Conservation (phyloP, 2,329 filamentous ascomycete species). For the Fusarium scirpi region DNA sequence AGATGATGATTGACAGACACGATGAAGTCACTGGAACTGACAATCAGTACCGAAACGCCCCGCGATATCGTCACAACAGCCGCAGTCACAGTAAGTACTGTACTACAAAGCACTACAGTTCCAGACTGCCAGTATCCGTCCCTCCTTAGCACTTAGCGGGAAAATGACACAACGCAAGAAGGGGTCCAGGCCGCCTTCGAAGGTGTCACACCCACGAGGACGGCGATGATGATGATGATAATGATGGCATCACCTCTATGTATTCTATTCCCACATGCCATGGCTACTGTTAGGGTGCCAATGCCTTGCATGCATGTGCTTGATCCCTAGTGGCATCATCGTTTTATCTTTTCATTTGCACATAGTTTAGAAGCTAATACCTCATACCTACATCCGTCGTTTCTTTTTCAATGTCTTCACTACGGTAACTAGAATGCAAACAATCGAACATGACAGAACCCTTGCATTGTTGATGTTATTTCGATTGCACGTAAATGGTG, state of each 20-base stretch:
- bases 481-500: slow-evolving; percentile 19
- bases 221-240: slow-evolving; percentile 15
- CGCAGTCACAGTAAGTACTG: slow-evolving; percentile 1
- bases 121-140: slow-evolving; percentile 15
- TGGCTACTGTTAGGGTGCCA: slow-evolving; percentile 6
- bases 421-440: background rate
- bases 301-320: slow-evolving; percentile 18
- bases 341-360: slow-evolving; percentile 16
- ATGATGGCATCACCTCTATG: slow-evolving; percentile 38
- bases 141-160: background rate
- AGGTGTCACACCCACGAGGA: slow-evolving; percentile 23
- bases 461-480: slow-evolving; percentile 11
- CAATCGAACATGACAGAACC: slow-evolving; percentile 16
- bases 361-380: slow-evolving; percentile 14
- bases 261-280: slow-evolving; percentile 13
- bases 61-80: slow-evolving; percentile 26
- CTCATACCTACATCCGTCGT: slow-evolving; percentile 21
- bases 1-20: slow-evolving; percentile 11
- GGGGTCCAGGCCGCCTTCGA: slow-evolving; percentile 16
- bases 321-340: slow-evolving; percentile 34
- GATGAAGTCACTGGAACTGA: slow-evolving; percentile 32
- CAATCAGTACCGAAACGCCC: slow-evolving; percentile 26
- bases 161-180: slow-evolving; percentile 5
- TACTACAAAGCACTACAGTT: slow-evolving; percentile 19
- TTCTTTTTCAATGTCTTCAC: slow-evolving; percentile 11